A percentile compares a stretch with the other conserved stretches of the same genome.
These are phyloP conservation scores for Silene uniflora DNA, from an alignment of 148 eudicot genomes.

Conservation along the genomic window DNA sequence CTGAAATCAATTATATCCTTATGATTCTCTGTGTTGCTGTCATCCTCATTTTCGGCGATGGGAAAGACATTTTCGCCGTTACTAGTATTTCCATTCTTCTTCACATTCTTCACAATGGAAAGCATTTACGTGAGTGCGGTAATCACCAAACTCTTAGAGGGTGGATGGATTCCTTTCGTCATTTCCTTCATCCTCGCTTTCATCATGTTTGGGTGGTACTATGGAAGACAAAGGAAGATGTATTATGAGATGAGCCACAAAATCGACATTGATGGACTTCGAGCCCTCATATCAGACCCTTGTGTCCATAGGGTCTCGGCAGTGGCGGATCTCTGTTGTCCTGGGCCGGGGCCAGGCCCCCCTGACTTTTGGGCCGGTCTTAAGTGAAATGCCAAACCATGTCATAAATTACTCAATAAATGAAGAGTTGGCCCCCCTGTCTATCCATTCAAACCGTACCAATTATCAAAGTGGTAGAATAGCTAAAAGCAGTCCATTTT, in stretches of 20 bases:
- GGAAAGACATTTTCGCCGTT: constrained; percentile 45
- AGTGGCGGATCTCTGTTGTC: too few species aligned
- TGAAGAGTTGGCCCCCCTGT: too few species aligned
- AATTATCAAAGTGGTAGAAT: too few species aligned
- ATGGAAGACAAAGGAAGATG: constrained; percentile 58
- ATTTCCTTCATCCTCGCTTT: constrained; percentile 49
- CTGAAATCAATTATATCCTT: constrained; percentile 67
- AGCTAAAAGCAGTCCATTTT: too few species aligned
- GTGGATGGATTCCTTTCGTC: constrained; percentile 80
- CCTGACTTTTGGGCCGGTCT: too few species aligned
- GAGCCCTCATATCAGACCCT: constrained; percentile 40
- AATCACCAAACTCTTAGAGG: constrained; percentile 54
- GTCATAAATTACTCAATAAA: too few species aligned
- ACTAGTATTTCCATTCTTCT: constrained; percentile 41
- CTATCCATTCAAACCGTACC: too few species aligned
- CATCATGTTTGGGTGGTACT: constrained; percentile 61
- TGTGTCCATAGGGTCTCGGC: constrained; percentile 52
- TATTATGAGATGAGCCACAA: constrained; percentile 49
- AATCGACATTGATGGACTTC: constrained; percentile 41
- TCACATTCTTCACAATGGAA: constrained; percentile 49
- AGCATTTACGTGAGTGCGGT: constrained; percentile 51
- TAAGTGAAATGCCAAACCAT: too few species aligned
- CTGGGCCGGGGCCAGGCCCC: too few species aligned
- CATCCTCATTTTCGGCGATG: constrained; percentile 61
- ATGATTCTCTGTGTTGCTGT: constrained; percentile 74